Evolutionary conservation across 1,139 yeast species (phyloP).

Genomic region (Scheffersomyces illinoinensis): DNA sequence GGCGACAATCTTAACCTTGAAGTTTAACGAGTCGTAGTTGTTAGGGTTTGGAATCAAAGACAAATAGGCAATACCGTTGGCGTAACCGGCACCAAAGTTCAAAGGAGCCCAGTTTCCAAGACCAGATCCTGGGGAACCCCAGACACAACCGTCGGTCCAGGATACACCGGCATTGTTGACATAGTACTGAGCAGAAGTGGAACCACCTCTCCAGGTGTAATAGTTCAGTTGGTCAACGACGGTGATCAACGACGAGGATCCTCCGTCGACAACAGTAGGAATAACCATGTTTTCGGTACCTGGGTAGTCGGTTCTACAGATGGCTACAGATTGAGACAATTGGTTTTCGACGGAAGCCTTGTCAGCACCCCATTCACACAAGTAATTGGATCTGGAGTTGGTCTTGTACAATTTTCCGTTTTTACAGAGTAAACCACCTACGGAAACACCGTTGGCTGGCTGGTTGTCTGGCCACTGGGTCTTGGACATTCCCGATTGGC

Average conservation of each 20-base stretch:
- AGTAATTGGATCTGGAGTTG: constrained; percentile 57
- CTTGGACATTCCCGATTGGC: constrained; percentile 96
- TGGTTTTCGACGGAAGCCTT: constrained; percentile 70
- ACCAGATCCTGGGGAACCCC: constrained; percentile 82
- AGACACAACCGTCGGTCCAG: constrained; percentile 84
- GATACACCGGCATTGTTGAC: constrained; percentile 96
- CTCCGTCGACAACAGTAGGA: constrained; percentile 80
- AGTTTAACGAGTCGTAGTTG: constrained; percentile 76
- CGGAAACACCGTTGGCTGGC: constrained; percentile 83
- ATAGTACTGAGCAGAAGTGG: constrained; percentile 93
- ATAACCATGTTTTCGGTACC: constrained; percentile 98
- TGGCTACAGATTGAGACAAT: constrained; percentile 66
- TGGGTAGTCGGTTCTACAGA: constrained; percentile 98
- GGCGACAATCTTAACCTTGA: constrained; percentile 75
- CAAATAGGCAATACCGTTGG: constrained; percentile 77
- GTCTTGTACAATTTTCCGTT: constrained; percentile 79
- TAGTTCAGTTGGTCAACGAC: constrained; percentile 77
- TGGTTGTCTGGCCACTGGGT: constrained; percentile 92
- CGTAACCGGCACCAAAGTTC: constrained; percentile 89
- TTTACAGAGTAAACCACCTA: constrained; percentile 87
- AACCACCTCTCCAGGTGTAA: constrained; percentile 79
- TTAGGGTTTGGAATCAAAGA: constrained; percentile 96
- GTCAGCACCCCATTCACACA: constrained; percentile 83
- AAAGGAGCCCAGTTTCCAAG: constrained; percentile 99
- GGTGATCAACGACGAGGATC: constrained; percentile 63